phyloP scores from a whole-genome alignment of 129 eudicot genomes.

The Dittrichia graveolens region DNA sequence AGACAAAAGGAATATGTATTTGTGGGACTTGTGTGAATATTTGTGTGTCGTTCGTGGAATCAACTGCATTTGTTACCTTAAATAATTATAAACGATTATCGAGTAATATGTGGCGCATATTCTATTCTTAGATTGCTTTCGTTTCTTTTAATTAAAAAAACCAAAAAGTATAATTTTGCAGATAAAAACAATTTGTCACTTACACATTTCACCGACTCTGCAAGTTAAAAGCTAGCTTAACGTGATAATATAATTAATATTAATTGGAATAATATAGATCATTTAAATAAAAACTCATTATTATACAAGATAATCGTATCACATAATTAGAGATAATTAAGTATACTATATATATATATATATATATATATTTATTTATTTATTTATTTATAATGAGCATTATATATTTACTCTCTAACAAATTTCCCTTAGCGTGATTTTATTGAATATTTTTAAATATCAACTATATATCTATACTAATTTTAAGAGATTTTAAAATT shows the following conservation, averaged over 20 bases:
- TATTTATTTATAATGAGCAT: too few species aligned
- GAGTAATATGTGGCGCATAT: slow-evolving; percentile 33
- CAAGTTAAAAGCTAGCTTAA: not conserved
- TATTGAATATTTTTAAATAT: too few species aligned
- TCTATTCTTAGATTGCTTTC: slow-evolving; percentile 13
- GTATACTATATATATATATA: too few species aligned
- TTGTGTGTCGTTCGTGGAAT: slow-evolving; percentile 30
- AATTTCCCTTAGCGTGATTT: too few species aligned
- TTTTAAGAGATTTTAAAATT: too few species aligned
- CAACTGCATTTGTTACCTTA: slow-evolving; percentile 13
- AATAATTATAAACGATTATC: slow-evolving; percentile 20
- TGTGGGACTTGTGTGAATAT: slow-evolving; percentile 37
- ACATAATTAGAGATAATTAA: too few species aligned
- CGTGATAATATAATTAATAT: slow-evolving; percentile 11
- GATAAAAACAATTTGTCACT: slow-evolving; percentile 29
- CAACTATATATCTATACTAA: too few species aligned
- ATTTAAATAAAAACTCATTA: too few species aligned
- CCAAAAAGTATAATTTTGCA: not conserved
- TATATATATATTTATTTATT: too few species aligned
- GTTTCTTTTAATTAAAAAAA: slow-evolving; percentile 4
- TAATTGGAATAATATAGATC: too few species aligned
- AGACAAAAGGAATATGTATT: slow-evolving; percentile 37
- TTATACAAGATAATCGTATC: too few species aligned
- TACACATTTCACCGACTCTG: slow-evolving; percentile 30
- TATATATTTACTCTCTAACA: too few species aligned